Conservation (phyloP, 1,284 basidiomycete genomes). For the Ganoderma sinense region DNA sequence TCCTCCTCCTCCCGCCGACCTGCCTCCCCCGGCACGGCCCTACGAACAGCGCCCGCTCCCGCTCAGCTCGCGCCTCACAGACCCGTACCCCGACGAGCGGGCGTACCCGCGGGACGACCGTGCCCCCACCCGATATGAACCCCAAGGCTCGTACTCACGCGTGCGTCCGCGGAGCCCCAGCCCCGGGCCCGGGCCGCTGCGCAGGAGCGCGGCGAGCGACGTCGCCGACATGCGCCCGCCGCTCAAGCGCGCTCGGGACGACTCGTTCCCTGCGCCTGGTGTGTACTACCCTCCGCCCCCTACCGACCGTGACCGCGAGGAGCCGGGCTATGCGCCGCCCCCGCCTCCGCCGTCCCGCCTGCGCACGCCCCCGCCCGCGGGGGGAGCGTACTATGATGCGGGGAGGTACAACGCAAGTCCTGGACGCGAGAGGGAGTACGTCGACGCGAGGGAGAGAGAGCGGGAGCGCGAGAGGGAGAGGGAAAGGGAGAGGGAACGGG, state of each 20-base stretch:
- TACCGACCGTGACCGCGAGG: constrained; percentile 20
- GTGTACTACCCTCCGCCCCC: constrained; percentile 31
- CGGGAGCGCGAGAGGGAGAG: background rate
- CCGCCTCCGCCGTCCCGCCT: constrained; percentile 22
- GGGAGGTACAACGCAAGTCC: constrained; percentile 28
- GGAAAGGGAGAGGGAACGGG: no score
- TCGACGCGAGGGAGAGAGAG: constrained; percentile 31
- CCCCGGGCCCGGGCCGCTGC: constrained; percentile 31
- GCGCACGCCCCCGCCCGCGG: constrained; percentile 32
- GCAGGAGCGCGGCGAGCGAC: constrained; percentile 30
- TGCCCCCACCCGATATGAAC: constrained; percentile 29
- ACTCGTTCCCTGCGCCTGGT: constrained; percentile 27
- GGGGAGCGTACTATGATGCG: constrained; percentile 36
- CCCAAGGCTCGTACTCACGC: constrained; percentile 34
- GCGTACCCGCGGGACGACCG: constrained; percentile 36
- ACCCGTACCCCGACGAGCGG: constrained; percentile 33
- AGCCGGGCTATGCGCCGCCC: constrained; percentile 25
- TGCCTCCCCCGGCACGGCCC: constrained; percentile 29
- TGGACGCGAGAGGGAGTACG: constrained; percentile 35
- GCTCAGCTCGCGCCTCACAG: constrained; percentile 39
- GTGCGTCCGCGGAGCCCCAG: constrained; percentile 44
- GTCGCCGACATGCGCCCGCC: constrained; percentile 39
- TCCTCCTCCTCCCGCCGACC: constrained; percentile 18
- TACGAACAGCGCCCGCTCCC: constrained; percentile 41
- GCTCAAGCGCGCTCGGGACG: constrained; percentile 42